Evolutionary conservation across 2,329 filamentous ascomycete species (phyloP), one percentile per base, ranked within the genome.

Genomic region (Ophiocordyceps sinensis): DNA sequence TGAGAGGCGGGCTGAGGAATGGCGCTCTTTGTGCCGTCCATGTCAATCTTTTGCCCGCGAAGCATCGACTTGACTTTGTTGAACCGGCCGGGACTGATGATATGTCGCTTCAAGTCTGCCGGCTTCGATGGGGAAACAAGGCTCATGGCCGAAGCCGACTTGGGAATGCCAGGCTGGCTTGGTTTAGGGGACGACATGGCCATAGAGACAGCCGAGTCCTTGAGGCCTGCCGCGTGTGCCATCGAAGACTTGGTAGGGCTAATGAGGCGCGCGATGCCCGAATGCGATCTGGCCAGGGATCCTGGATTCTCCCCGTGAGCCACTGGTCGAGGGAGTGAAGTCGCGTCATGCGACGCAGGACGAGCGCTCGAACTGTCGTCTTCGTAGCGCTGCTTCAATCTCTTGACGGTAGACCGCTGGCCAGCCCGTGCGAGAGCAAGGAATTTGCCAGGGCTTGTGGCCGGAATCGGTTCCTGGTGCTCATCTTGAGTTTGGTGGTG

Each of bases 241-340:
- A 84, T 59, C 1, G 83, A 85, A 8, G 85, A 67, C 57, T 85
- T 86, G 9, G 84, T 91, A 0, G 87, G 86, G 6, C 85, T 93
- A 59, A 79, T 74, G 28, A 89, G 65, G 44, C 67, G 77, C 45
- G 68, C 66, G 44, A 68, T 61, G 45, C 72, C 67, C 9, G 70
- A 62, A 41, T 70, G 64, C 1, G 68, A 60, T 23, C 66, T 67
- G 38, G 60, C 49, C 19, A 68, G 53, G 14, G 55, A 51, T 36
- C 40, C 36, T 23, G 50, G 44, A 15, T 45, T 43, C 28, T 44
- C 47, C 43, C 73, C 68, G 26, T 67, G 65, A 13, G 77, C 77
- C 10, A 66, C 54, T n/a, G 39, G 32, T 12, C 32, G 34, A 13
- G 39, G 39, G 13, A 29, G 39, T 14, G 15, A 10, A 32, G 23